Evolutionary conservation across 2,329 filamentous ascomycete species (phyloP).

Genomic region (Ceratocystis cubensis): DNA sequence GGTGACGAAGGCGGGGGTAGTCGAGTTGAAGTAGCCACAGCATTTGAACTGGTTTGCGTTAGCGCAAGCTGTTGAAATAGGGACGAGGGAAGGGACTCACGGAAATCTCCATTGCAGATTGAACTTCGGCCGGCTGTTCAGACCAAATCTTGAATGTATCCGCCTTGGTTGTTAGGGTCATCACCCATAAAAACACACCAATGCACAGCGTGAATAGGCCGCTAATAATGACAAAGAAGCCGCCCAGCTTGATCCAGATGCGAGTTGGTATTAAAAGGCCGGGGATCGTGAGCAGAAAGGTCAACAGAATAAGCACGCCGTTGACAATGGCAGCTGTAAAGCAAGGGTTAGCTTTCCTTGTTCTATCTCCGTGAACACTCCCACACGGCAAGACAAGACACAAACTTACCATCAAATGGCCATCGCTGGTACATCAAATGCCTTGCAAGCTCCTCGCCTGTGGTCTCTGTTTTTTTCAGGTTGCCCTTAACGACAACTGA

Average conservation of each 20-base stretch:
- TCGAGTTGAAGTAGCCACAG: conserved; percentile 67
- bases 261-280: conserved; percentile 56
- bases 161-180: conserved; percentile 55
- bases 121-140: conserved; percentile 41
- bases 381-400: conserved; percentile 24
- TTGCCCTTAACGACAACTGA: conserved; percentile 40
- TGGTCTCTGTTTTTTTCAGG: conserved; percentile 31
- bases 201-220: conserved; percentile 52
- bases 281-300: conserved; percentile 57
- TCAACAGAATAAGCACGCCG: conserved; percentile 56
- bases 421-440: conserved; percentile 42
- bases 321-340: conserved; percentile 56
- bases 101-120: conserved; percentile 57
- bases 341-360: conserved; percentile 14
- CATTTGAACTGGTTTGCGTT: conserved; percentile 50
- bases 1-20: conserved; percentile 57
- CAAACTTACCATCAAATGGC: conserved; percentile 33
- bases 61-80: not conserved
- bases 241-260: conserved; percentile 57
- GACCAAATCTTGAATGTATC: conserved; percentile 51
- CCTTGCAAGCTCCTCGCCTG: conserved; percentile 37
- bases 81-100: conserved; percentile 34
- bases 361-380: not conserved
- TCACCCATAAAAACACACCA: conserved; percentile 58
- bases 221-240: conserved; percentile 50